A percentile compares a stretch with the other conserved stretches of the same genome.
Conservation (phyloP, 2,329 filamentous ascomycete species). For the Stenocarpella maydis region DNA sequence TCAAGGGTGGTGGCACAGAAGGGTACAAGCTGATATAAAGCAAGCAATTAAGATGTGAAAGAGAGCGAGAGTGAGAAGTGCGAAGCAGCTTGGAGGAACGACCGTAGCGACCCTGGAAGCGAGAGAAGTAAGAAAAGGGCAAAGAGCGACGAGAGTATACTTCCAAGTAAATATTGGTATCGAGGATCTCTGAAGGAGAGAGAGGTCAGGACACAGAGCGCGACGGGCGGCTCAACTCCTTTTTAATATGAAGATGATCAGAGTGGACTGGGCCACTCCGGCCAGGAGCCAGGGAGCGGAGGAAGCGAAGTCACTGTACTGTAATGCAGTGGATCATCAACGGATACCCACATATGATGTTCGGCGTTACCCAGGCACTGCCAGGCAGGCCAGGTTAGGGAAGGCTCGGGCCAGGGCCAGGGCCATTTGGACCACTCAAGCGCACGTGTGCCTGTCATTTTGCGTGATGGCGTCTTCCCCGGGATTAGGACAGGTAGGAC, state of each 20-base stretch:
- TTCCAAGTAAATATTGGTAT: constrained; percentile 27
- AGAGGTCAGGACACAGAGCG: constrained; percentile 12
- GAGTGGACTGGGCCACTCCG: constrained; percentile 28
- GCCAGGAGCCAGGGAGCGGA: constrained; percentile 18
- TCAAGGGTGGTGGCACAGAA: neutral
- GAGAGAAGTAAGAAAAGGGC: constrained; percentile 24
- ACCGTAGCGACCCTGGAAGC: constrained; percentile 33
- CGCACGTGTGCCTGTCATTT: constrained; percentile 19
- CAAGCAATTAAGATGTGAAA: constrained; percentile 18
- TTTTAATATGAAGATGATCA: constrained; percentile 34
- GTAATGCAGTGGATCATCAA: constrained; percentile 30
- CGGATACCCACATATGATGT: constrained; percentile 30
- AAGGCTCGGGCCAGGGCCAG: constrained; percentile 29
- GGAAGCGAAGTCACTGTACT: constrained; percentile 32
- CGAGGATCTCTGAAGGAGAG: constrained; percentile 15
- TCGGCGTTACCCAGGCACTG: constrained; percentile 15
- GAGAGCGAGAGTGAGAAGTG: constrained; percentile 23
- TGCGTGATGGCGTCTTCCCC: constrained; percentile 9
- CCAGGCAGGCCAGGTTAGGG: constrained; percentile 17
- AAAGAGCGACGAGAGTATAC: constrained; percentile 28
- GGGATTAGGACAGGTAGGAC: constrained; percentile 9
- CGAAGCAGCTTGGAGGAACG: constrained; percentile 26
- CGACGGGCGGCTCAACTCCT: constrained; percentile 32
- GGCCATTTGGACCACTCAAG: constrained; percentile 10
- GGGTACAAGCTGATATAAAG: constrained; percentile 2